These are phyloP conservation scores for Hydnum rufescens DNA, from an alignment of 768 basidiomycete genomes.

Conservation along the genomic window DNA sequence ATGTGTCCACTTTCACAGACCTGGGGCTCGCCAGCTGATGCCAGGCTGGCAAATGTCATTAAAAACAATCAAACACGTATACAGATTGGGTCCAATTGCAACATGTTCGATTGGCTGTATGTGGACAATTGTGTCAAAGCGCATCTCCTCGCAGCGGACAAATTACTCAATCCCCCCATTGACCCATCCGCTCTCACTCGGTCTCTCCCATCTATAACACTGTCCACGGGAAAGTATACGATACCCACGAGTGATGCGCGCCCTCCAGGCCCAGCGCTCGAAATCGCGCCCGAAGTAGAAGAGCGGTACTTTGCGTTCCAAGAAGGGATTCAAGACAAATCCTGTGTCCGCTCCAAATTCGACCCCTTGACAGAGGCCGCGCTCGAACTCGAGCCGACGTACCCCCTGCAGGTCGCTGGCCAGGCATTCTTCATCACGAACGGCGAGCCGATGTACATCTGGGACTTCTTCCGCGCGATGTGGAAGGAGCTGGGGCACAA, in stretches of 20 bases:
- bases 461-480: constrained; percentile 74
- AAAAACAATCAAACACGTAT: constrained; percentile 69
- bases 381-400: constrained; percentile 25
- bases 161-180: constrained; percentile 31
- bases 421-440: constrained; percentile 95
- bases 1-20: constrained; percentile 26
- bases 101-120: constrained; percentile 92
- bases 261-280: constrained; percentile 65
- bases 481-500: constrained; percentile 40
- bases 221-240: constrained; percentile 42
- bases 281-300: constrained; percentile 36
- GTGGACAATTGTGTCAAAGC: constrained; percentile 90
- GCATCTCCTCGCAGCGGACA: constrained; percentile 85
- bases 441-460: constrained; percentile 89
- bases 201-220: constrained; percentile 39
- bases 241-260: constrained; percentile 65
- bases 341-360: constrained; percentile 48
- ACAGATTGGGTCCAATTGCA: constrained; percentile 86
- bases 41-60: constrained; percentile 61
- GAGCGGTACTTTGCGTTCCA: constrained; percentile 38
- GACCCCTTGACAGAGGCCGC: constrained; percentile 52
- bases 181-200: constrained; percentile 21
- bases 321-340: constrained; percentile 22
- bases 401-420: constrained; percentile 64
- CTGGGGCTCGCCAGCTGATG: constrained; percentile 79